Conservation (phyloP, 441 rosid genomes). For the Gossypium laxum region DNA sequence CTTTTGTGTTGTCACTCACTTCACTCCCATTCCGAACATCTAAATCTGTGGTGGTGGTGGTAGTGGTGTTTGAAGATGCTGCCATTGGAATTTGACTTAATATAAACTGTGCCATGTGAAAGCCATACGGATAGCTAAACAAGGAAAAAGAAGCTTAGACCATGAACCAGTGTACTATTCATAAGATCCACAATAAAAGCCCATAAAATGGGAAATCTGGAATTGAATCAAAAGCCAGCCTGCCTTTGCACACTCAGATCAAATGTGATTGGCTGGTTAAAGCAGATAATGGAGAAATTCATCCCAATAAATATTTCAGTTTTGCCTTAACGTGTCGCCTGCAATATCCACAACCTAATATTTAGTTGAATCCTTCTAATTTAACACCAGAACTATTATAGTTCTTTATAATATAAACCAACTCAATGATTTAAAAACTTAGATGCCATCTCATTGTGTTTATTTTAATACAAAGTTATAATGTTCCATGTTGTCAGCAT, state of each 20-base stretch:
- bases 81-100: not conserved
- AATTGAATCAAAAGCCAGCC: not conserved
- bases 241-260: not conserved
- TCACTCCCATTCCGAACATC: not conserved
- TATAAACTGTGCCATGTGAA: not conserved
- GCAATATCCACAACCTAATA: not conserved
- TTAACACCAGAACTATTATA: not conserved
- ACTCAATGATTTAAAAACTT: not conserved
- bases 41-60: not conserved
- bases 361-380: no score
- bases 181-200: no score
- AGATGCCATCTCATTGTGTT: not conserved
- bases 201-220: not conserved
- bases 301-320: not conserved
- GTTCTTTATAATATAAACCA: not conserved
- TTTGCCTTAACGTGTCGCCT: not conserved
- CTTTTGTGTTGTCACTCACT: not conserved
- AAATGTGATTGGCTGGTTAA: not conserved
- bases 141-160: not conserved
- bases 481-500: not conserved
- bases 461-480: not conserved
- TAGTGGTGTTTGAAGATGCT: not conserved
- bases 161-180: not conserved
- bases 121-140: not conserved
- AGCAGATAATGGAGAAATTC: not conserved